Percentiles rank a stretch among this genome's conserved stretches.
Conservation (phyloP, 2,329 filamentous ascomycete species). For the Diaporthe helianthi region DNA sequence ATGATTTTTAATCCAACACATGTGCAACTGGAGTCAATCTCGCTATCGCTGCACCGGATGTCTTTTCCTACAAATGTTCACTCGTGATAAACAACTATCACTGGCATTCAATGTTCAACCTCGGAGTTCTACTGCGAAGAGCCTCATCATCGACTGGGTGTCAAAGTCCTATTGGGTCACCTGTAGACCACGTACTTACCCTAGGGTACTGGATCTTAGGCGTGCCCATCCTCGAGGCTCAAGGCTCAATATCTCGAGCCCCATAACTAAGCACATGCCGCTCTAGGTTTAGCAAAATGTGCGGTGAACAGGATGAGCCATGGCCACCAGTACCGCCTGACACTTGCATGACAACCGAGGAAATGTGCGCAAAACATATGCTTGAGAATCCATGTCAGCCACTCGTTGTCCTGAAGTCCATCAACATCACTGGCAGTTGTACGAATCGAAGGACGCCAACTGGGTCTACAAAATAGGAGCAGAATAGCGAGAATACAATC, state of each 20-base stretch:
- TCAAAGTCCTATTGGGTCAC: neutral
- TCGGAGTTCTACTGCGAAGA: neutral
- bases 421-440: neutral
- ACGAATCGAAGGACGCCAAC: neutral
- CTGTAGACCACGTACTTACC: no score
- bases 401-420: neutral
- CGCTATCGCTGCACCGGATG: no score
- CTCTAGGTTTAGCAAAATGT: neutral
- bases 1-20: no score
- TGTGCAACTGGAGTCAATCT: no score
- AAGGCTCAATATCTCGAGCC: neutral
- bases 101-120: no score
- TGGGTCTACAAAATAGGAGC: neutral
- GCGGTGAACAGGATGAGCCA: neutral
- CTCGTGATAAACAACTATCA: neutral
- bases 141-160: neutral
- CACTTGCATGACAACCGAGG: neutral
- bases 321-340: neutral
- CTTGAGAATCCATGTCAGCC: neutral
- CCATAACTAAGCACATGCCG: neutral
- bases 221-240: neutral
- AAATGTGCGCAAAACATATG: neutral
- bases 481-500: neutral
- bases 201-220: no score
- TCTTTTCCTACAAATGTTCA: no score